Conservation (phyloP, 73 alveolate genomes). For the Tetrahymena malaccensis region DNA sequence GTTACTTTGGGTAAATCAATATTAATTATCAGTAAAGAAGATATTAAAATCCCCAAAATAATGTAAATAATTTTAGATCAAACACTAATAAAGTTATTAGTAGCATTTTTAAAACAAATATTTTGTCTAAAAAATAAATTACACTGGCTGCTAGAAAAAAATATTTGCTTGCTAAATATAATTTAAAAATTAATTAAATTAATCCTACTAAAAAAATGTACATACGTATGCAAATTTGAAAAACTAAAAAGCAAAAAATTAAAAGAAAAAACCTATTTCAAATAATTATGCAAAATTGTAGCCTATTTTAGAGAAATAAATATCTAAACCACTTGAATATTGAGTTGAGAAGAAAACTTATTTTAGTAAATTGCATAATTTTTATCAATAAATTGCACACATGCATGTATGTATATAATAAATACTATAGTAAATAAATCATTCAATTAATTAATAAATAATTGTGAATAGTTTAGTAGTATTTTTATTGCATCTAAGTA, state of each 20-base stretch:
- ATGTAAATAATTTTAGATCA: neutral
- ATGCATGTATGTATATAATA: neutral
- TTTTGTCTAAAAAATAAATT: neutral
- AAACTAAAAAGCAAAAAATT: too few relatives aligned
- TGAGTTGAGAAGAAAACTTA: too few relatives aligned
- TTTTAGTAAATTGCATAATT: too few relatives aligned
- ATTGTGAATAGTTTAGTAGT: neutral
- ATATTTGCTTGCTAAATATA: neutral
- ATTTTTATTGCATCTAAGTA: neutral
- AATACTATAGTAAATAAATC: too few relatives aligned
- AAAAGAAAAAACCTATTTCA: neutral
- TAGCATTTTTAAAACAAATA: neutral
- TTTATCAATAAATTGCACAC: neutral
- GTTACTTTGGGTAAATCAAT: neutral
- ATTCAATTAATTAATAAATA: too few relatives aligned
- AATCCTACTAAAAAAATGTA: neutral
- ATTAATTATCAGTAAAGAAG: neutral
- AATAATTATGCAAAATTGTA: neutral
- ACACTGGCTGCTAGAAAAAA: neutral
- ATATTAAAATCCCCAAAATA: neutral
- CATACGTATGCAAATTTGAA: neutral
- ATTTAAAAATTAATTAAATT: too few relatives aligned
- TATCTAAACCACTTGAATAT: neutral
- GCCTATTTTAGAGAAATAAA: neutral
- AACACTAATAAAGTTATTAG: too few relatives aligned